Evolutionary conservation across 345 rosid species (phyloP).

Genomic region (Rubroshorea leprosula): DNA sequence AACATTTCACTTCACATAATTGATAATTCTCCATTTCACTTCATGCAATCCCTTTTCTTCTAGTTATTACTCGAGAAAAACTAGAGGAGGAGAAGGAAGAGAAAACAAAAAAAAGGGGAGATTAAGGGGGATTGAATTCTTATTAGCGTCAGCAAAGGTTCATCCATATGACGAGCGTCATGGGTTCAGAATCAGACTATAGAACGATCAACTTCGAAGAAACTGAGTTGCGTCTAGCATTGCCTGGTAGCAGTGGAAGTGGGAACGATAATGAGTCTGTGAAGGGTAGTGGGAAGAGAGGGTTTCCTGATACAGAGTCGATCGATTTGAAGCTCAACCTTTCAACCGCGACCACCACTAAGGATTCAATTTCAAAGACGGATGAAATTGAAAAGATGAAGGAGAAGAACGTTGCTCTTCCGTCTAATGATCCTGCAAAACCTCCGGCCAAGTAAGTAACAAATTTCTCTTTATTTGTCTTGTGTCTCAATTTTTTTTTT

Average conservation of each 20-base stretch:
- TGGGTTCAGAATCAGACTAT: constrained; percentile 17
- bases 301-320: constrained; percentile 43
- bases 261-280: constrained; percentile 22
- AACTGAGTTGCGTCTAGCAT: constrained; percentile 79
- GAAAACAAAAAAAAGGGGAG: constrained; percentile 2
- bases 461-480: background rate
- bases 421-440: constrained; percentile 30
- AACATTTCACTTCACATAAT: constrained; percentile 16
- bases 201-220: constrained; percentile 72
- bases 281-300: constrained; percentile 54
- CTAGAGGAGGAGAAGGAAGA: constrained; percentile 1
- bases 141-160: background rate
- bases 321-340: constrained; percentile 73
- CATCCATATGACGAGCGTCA: constrained; percentile 10
- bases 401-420: constrained; percentile 23
- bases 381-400: constrained; percentile 25
- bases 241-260: constrained; percentile 42
- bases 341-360: constrained; percentile 34
- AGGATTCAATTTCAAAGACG: constrained; percentile 14
- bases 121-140: background rate
- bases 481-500: background rate
- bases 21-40: constrained; percentile 6
- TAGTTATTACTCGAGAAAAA: background rate
- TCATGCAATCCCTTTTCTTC: background rate
- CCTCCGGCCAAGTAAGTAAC: constrained; percentile 58